Conservation (phyloP, 2,329 filamentous ascomycete species). For the Pseudogymnoascus sp. region DNA sequence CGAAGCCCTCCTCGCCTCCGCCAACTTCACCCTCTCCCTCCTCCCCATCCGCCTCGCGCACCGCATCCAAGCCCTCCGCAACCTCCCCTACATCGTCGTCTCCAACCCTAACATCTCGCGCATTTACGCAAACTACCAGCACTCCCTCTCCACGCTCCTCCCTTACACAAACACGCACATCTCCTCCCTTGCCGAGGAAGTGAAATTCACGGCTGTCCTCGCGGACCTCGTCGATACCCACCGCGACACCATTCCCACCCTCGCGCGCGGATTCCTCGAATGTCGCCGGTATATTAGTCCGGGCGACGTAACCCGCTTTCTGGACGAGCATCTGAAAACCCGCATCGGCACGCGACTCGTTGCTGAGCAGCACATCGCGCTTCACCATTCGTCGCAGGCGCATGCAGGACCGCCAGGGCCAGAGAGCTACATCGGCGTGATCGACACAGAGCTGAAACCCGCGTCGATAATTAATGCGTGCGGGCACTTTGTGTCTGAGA, state of each 20-base stretch:
- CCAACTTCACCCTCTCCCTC: slow-evolving; percentile 91
- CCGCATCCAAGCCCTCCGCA: slow-evolving; percentile 86
- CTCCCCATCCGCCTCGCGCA: slow-evolving; percentile 88
- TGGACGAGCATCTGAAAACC: slow-evolving; percentile 89
- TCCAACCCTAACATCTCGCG: slow-evolving; percentile 92
- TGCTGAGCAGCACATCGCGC: slow-evolving; percentile 91
- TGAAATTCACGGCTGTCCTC: slow-evolving; percentile 84
- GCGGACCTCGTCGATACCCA: slow-evolving; percentile 95
- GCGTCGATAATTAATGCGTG: slow-evolving; percentile 76
- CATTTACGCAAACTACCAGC: slow-evolving; percentile 94
- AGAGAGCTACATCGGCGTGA: slow-evolving; percentile 82
- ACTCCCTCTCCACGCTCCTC: slow-evolving; percentile 83
- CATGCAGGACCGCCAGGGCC: slow-evolving; percentile 52
- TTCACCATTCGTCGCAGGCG: slow-evolving; percentile 71
- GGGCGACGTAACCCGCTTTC: slow-evolving; percentile 76
- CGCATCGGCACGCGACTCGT: slow-evolving; percentile 91
- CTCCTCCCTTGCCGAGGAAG: slow-evolving; percentile 76
- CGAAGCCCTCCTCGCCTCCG: slow-evolving; percentile 75
- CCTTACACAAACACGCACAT: slow-evolving; percentile 74
- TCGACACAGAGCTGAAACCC: slow-evolving; percentile 82
- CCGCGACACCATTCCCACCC: slow-evolving; percentile 84
- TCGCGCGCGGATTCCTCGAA: slow-evolving; percentile 89
- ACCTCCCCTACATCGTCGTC: slow-evolving; percentile 94
- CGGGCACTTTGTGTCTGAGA: slow-evolving; percentile 86
- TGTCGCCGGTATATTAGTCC: slow-evolving; percentile 84